phyloP scores from a whole-genome alignment of 1,139 yeast genomes.

The Yamadazyma atmosphaerica region DNA sequence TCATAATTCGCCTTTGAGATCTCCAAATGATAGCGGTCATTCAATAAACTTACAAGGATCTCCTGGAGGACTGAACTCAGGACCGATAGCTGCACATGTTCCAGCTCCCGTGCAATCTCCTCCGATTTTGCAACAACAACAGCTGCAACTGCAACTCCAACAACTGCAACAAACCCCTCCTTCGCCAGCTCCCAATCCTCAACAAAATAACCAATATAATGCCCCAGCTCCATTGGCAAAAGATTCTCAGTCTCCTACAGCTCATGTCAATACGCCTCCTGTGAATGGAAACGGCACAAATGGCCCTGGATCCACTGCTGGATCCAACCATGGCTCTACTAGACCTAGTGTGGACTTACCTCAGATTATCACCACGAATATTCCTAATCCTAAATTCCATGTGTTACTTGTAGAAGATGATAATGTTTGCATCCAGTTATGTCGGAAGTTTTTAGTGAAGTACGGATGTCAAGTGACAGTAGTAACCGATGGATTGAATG shows the following conservation, averaged over 20 bases:
- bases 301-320: conserved; percentile 1
- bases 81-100: background rate
- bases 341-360: conserved; percentile 7
- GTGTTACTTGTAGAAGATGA: conserved; percentile 87
- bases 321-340: conserved; percentile 4
- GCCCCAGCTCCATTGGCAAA: conserved; percentile 3
- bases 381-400: conserved; percentile 53
- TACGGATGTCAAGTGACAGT: conserved; percentile 93
- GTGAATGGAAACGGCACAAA: conserved; percentile 1
- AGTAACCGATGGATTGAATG: conserved; percentile 89
- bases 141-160: conserved; percentile 7
- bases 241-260: conserved; percentile 1
- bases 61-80: background rate
- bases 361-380: conserved; percentile 29
- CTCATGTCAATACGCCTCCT: background rate
- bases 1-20: conserved; percentile 1
- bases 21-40: conserved; percentile 2
- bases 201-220: conserved; percentile 2
- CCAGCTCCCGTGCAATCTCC: conserved; percentile 1
- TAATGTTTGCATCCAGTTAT: conserved; percentile 74
- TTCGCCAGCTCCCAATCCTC: conserved; percentile 6
- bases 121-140: conserved; percentile 6
- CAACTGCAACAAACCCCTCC: conserved; percentile 5
- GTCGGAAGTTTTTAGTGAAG: conserved; percentile 75
- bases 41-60: background rate